Evolutionary conservation across 164 flowering plant genomes (phyloP).

Genomic region (Berberis vulgaris): DNA sequence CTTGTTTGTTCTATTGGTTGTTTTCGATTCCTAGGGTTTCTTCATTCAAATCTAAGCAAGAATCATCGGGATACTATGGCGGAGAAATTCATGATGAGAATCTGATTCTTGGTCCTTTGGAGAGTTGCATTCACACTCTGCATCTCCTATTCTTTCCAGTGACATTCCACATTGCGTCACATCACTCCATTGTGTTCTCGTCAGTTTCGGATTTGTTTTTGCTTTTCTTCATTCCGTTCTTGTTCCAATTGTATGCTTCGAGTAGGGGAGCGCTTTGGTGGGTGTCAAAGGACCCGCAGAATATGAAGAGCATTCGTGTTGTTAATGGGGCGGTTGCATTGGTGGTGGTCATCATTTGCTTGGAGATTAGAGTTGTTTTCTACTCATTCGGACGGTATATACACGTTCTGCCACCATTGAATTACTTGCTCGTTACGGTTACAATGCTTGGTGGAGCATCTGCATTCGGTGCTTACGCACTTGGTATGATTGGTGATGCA

Average conservation of each 20-base stretch:
- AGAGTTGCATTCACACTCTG: conserved; percentile 75
- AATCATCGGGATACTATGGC: conserved; percentile 37
- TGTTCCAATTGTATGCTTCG: conserved; percentile 80
- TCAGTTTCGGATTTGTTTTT: conserved; percentile 62
- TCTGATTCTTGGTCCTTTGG: conserved; percentile 59
- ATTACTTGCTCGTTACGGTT: conserved; percentile 70
- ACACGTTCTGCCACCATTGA: conserved; percentile 88
- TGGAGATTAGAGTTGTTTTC: conserved; percentile 90
- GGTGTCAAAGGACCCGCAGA: conserved; percentile 51
- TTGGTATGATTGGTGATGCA: conserved; percentile 83
- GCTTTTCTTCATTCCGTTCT: conserved; percentile 80
- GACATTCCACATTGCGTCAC: conserved; percentile 66
- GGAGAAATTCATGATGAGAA: conserved; percentile 62
- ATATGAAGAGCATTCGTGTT: conserved; percentile 60
- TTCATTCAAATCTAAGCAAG: conserved; percentile 56
- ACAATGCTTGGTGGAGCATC: conserved; percentile 89
- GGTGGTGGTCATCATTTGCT: conserved; percentile 63
- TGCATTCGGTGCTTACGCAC: conserved; percentile 61
- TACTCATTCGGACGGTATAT: conserved; percentile 80
- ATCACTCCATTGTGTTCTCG: conserved; percentile 41
- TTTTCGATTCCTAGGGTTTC: conserved; percentile 78
- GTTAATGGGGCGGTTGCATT: conserved; percentile 80
- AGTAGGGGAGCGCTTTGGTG: conserved; percentile 87
- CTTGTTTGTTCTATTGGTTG: conserved; percentile 72
- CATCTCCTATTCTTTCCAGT: conserved; percentile 61